Base-by-base conservation (phyloP, 1,139 yeast genomes). In the Nakaseomyces kungkrabaensis region DNA sequence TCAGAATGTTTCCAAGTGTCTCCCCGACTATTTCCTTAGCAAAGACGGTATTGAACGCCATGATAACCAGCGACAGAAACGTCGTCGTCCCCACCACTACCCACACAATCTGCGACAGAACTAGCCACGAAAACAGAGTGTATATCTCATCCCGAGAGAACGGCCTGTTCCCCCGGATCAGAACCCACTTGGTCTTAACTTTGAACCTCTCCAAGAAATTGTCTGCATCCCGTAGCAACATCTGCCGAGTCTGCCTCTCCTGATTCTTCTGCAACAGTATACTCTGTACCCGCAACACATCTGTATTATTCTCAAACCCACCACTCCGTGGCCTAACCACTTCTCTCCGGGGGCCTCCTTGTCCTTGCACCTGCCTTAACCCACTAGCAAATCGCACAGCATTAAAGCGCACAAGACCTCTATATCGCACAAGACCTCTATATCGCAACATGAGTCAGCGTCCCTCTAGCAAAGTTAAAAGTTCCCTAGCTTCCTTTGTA, bases 31-130 rank as follows among this genome's bases (percentile, higher is more conserved):
- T 51, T 50, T 69, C 73, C 48, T 68, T 68, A 6, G 72, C 72
- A 52, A 69, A 68, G 4, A 70, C 62, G 2, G 73, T 68, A 49
- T 70, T 69, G 2, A 78, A 61, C 0, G 77, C 73, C 56, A 78
- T 74, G 65, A 80, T 68, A 5, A 76, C 60, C 32, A 75, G 70
- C 34, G 82, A 73, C 1, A 79, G 79, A 59, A 81, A 80, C 0
- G 85, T 81, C 1, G 86, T 81, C 1, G 86, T 81, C 3, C 85
- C 85, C 45, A 80, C 61, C 0, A 79, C 64, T n/a, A 81, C 64
- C 85, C 85, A 57, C 4, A 56, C 27, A 7, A 61, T 51, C 48
- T 64, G 68, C 9, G 68, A 63, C 25, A 64, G 48, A 5, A 63
- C 54, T 17, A 64, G 46, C 68, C 68, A 64, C 4, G 68, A 81